phyloP scores from a whole-genome alignment of 139 green algal species.

The Chlorella vulgaris region DNA sequence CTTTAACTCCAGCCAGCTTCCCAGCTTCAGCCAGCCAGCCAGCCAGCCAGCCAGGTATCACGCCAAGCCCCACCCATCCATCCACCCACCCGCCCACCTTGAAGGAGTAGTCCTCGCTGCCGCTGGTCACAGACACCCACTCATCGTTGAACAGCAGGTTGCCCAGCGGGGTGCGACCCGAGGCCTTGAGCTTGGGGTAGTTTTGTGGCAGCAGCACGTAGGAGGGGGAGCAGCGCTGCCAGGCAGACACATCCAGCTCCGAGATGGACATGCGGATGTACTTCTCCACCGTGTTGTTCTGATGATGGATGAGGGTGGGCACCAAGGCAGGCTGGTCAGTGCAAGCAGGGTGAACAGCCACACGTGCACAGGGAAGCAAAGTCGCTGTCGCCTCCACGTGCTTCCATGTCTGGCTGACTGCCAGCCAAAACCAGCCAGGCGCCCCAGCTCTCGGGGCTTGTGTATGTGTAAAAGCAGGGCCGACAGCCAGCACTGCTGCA shows the following conservation, averaged over 20 bases:
- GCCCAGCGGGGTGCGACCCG: conserved; percentile 53
- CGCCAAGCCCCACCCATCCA: not conserved
- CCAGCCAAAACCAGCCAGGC: too few species aligned
- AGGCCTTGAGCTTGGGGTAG: conserved; percentile 71
- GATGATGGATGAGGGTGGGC: not conserved
- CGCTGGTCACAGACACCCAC: conserved; percentile 95
- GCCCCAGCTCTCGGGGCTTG: too few species aligned
- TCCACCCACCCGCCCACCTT: conserved; percentile 67
- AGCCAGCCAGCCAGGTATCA: too few species aligned
- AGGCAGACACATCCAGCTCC: conserved; percentile 86
- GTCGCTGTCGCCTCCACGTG: too few species aligned
- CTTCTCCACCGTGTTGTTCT: conserved; percentile 66
- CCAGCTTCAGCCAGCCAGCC: too few species aligned
- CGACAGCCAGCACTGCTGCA: not conserved
- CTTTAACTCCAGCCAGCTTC: too few species aligned
- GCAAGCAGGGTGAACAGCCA: not conserved
- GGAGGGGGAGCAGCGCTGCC: conserved; percentile 49
- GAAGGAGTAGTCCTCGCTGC: conserved; percentile 91
- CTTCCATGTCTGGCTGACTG: too few species aligned
- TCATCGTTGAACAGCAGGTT: conserved; percentile 85
- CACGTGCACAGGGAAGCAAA: too few species aligned
- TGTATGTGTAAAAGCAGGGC: not conserved
- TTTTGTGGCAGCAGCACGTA: conserved; percentile 92
- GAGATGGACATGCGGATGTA: conserved; percentile 89
- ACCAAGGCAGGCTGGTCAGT: not conserved